Base-by-base conservation (phyloP, 768 basidiomycete species). In the Chlorophyllum brunneum region DNA sequence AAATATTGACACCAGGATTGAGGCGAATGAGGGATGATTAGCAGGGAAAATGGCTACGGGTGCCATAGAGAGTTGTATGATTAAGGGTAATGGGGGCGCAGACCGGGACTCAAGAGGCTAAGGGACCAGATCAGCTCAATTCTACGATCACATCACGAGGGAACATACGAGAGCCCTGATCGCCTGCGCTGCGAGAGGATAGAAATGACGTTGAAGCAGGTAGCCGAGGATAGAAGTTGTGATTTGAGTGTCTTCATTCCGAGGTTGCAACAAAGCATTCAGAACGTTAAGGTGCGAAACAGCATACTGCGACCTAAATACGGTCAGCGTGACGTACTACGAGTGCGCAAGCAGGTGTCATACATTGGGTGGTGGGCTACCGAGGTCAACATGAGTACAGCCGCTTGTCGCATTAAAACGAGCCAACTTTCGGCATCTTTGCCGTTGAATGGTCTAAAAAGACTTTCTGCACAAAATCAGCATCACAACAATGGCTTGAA, bases 101-200 rank as follows among this genome's bases (percentile, higher is more conserved):
- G 76, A 70, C 63, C 88, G 88, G 29, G 78, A 70, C 34, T 82
- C 76, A 0, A 77, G 36, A 7, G 80, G 80, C 86, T 88, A 56
- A n/a, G 30, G 33, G 40, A 2, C 18, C 37, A 29, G 27, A 22
- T 30, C 20, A 54, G 20, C 31, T 29, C 22, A 13, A 22, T 16
- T 13, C 9, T 18, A 22, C 16, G 6, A 31, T 13, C 37, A 7
- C 9, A 43, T n/a, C 10, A 18, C 2, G 42, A 36, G 8, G 29
- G 4, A 33, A 74, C 85, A 51, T 56, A 87, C 86, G 20, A 85
- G 79, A 38, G 62, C 59, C n/a, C 58, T 58, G 13, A 82, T 70
- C 1, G 75, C 73, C 9, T 61, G 52, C 4, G 72, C 66, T 3
- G 81, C 56, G n/a, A 70, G 56, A 2, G 56, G 3, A 58, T 85